phyloP scores from a whole-genome alignment of 371 early-diverging fungal species.

The Vairimorpha necatrix region DNA sequence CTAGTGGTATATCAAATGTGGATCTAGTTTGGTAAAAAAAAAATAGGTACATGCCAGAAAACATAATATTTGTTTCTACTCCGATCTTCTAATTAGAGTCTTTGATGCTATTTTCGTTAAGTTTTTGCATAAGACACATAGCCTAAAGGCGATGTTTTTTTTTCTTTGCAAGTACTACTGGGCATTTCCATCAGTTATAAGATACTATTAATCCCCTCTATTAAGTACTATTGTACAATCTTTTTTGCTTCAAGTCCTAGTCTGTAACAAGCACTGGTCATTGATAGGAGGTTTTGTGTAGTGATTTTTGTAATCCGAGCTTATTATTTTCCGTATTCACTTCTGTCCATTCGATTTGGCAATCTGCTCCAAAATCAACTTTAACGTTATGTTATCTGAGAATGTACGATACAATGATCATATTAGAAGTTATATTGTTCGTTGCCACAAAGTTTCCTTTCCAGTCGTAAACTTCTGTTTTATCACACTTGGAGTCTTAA shows the following conservation, averaged over 20 bases:
- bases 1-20: constrained; percentile 65
- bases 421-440: not conserved
- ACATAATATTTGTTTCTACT: constrained; percentile 9
- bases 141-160: not conserved
- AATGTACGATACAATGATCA: not conserved
- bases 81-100: constrained; percentile 10
- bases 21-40: constrained; percentile 64
- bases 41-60: constrained; percentile 45
- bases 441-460: not conserved
- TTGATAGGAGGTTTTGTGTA: not conserved
- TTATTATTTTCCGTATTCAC: too few relatives aligned
- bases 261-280: not conserved
- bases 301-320: not conserved
- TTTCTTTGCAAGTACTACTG: not conserved
- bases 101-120: constrained; percentile 20
- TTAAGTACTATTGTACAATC: not conserved
- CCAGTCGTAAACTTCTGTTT: not conserved
- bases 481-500: not conserved
- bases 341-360: not conserved
- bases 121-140: constrained; percentile 21
- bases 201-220: constrained; percentile 20
- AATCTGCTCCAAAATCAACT: not conserved
- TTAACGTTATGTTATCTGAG: not conserved
- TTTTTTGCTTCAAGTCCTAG: not conserved
- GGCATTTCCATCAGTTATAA: constrained; percentile 7